Evolutionary conservation across 1,284 basidiomycete species (phyloP).

Genomic region (Volvariella surrecta): DNA sequence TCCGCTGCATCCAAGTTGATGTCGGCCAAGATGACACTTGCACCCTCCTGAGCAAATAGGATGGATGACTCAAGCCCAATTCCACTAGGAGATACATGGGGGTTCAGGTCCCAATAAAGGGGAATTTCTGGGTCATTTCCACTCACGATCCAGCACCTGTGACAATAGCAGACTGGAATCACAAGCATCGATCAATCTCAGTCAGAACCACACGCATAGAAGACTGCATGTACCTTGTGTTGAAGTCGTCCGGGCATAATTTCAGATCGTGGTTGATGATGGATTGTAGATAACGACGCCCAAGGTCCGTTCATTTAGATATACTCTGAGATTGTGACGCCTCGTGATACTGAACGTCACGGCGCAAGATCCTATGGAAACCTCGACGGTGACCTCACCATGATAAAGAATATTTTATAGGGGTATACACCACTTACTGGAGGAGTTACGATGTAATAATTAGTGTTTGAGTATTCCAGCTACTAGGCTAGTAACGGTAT

Average conservation of each 20-base stretch:
- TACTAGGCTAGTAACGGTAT: too few relatives aligned
- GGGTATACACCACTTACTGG: too few relatives aligned
- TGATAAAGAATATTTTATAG: slow-evolving; percentile 1
- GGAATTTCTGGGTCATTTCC: background rate
- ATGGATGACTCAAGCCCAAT: slow-evolving; percentile 92
- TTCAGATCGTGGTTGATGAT: slow-evolving; percentile 3
- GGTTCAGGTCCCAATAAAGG: slow-evolving; percentile 4
- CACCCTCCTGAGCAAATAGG: slow-evolving; percentile 90
- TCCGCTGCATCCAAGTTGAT: slow-evolving; percentile 77
- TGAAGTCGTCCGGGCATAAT: slow-evolving; percentile 55
- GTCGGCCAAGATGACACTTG: slow-evolving; percentile 80
- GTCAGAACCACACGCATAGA: background rate
- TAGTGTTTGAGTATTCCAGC: too few relatives aligned
- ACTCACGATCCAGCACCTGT: slow-evolving; percentile 83
- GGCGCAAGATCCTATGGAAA: too few relatives aligned
- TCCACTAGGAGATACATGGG: slow-evolving; percentile 42
- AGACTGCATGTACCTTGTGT: slow-evolving; percentile 37
- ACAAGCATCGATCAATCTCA: slow-evolving; percentile 10
- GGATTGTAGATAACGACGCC: too few relatives aligned
- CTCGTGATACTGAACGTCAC: too few relatives aligned
- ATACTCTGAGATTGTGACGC: too few relatives aligned
- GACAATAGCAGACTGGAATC: slow-evolving; percentile 60
- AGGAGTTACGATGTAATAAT: too few relatives aligned
- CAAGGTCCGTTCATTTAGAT: too few relatives aligned
- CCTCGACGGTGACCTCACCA: too few relatives aligned